phyloP scores from a whole-genome alignment of 139 green algal species.

The Chlamydomonas eustigma region DNA sequence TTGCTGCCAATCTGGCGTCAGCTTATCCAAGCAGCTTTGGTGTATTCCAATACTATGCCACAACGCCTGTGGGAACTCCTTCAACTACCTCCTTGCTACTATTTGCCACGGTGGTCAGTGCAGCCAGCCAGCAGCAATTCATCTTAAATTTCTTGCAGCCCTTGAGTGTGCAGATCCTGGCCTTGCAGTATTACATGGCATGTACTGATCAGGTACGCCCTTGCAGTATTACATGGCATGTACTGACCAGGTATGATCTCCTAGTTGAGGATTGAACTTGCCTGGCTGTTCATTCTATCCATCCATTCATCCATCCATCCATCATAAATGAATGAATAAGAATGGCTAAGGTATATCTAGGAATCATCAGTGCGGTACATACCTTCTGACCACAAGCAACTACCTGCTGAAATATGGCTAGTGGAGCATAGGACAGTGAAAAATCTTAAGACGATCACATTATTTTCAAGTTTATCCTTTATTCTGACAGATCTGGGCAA shows the following conservation, averaged over 20 bases:
- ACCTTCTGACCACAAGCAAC: too few species aligned
- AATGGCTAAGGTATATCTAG: too few species aligned
- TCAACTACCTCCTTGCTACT: neutral
- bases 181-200: neutral
- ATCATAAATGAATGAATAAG: too few species aligned
- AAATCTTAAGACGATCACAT: too few species aligned
- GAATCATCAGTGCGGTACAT: too few species aligned
- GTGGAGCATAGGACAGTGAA: too few species aligned
- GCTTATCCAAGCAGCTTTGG: neutral
- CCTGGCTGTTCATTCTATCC: too few species aligned
- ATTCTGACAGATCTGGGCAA: neutral
- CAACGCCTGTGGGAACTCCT: neutral
- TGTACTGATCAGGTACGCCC: neutral
- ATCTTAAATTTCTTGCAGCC: neutral
- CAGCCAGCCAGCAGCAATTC: neutral
- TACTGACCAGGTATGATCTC: neutral
- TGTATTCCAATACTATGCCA: neutral
- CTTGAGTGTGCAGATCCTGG: neutral
- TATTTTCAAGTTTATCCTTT: too few species aligned
- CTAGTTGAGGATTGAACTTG: too few species aligned
- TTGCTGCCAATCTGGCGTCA: neutral
- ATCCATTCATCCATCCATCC: too few species aligned
- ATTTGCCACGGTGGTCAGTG: neutral
- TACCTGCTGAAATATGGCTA: too few species aligned
- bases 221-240: neutral